A percentile compares a stretch with the other conserved stretches of the same genome.
Conservation (phyloP, 2,329 filamentous ascomycete genomes). For the Penicillium crustosum region DNA sequence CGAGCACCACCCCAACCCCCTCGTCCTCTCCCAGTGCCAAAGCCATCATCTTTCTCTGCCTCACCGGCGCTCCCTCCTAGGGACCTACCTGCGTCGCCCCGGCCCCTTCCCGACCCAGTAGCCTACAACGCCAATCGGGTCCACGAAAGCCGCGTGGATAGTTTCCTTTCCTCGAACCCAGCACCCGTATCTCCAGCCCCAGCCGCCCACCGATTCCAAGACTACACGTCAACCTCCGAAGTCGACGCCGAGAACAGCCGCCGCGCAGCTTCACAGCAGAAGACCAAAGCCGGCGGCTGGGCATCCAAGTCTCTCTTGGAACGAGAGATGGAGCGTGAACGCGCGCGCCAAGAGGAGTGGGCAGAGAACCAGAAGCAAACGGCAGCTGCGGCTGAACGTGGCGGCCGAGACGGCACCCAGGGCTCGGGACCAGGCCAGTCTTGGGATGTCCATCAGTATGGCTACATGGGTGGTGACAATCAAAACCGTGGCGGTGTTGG, state of each 20-base stretch:
- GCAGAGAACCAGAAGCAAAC: slow-evolving; percentile 59
- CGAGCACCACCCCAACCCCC: slow-evolving; percentile 28
- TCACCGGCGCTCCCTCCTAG: slow-evolving; percentile 14
- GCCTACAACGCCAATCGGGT: slow-evolving; percentile 34
- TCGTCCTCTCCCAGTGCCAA: slow-evolving; percentile 34
- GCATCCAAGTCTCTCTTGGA: slow-evolving; percentile 64
- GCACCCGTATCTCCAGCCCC: slow-evolving; percentile 46
- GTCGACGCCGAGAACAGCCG: slow-evolving; percentile 57
- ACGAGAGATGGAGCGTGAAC: slow-evolving; percentile 66
- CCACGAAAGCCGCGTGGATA: slow-evolving; percentile 52
- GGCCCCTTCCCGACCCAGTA: slow-evolving; percentile 51
- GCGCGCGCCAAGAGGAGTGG: slow-evolving; percentile 65
- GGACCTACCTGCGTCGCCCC: slow-evolving; percentile 31
- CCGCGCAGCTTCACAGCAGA: slow-evolving; percentile 55
- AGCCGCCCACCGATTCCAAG: slow-evolving; percentile 44
- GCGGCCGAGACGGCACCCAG: slow-evolving; percentile 42
- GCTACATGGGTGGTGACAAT: slow-evolving; percentile 61
- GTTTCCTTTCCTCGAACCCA: slow-evolving; percentile 56
- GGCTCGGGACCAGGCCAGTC: slow-evolving; percentile 50
- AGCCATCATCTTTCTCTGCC: slow-evolving; percentile 13
- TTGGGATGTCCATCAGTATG: slow-evolving; percentile 67
- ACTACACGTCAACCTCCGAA: slow-evolving; percentile 55
- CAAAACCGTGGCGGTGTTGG: slow-evolving; percentile 56
- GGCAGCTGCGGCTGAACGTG: slow-evolving; percentile 46
- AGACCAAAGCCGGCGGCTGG: slow-evolving; percentile 61